A percentile compares a stretch with the other conserved stretches of the same genome.
Evolutionary conservation across 2,329 filamentous ascomycete species (phyloP).

Genomic region (Xylariaceae sp.): DNA sequence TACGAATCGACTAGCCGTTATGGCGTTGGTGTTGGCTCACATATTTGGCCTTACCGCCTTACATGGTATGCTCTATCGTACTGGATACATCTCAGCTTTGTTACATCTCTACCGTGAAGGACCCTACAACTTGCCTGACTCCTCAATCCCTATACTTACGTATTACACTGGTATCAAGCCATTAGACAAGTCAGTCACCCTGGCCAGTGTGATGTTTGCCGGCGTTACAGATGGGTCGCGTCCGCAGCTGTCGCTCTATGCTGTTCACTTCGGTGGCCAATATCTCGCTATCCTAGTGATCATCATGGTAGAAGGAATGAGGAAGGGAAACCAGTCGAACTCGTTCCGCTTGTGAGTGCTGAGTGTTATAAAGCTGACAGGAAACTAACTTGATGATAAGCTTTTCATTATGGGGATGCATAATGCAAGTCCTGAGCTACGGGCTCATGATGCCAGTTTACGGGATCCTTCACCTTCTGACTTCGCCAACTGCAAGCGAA

Average conservation of each 20-base stretch:
- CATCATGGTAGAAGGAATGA: slow-evolving; percentile 11
- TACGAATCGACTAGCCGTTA: slow-evolving; percentile 3
- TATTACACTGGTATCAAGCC: slow-evolving; percentile 9
- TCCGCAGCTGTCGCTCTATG: slow-evolving; percentile 11
- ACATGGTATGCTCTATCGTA: slow-evolving; percentile 11
- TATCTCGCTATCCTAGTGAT: slow-evolving; percentile 14
- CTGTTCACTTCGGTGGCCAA: slow-evolving; percentile 14
- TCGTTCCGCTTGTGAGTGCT: slow-evolving; percentile 12
- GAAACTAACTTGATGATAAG: slow-evolving; percentile 6
- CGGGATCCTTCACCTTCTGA: slow-evolving; percentile 11
- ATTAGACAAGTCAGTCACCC: slow-evolving; percentile 12
- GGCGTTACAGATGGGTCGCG: slow-evolving; percentile 12
- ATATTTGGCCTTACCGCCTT: slow-evolving; percentile 9
- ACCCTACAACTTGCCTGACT: slow-evolving; percentile 11
- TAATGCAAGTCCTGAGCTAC: slow-evolving; percentile 14
- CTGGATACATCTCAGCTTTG: slow-evolving; percentile 12
- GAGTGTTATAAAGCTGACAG: neutral
- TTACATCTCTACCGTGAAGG: slow-evolving; percentile 11
- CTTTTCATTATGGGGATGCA: slow-evolving; percentile 11
- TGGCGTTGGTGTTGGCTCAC: slow-evolving; percentile 9
- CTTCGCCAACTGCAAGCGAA: slow-evolving; percentile 7
- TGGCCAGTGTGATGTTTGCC: slow-evolving; percentile 14
- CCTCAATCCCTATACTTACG: slow-evolving; percentile 11
- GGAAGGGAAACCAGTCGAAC: slow-evolving; percentile 10
- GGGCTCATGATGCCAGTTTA: slow-evolving; percentile 16